Percentiles rank a stretch among this genome's conserved stretches.
Evolutionary conservation across 2,329 filamentous ascomycete genomes (phyloP).

Genomic region (Sporothrix brasiliensis): DNA sequence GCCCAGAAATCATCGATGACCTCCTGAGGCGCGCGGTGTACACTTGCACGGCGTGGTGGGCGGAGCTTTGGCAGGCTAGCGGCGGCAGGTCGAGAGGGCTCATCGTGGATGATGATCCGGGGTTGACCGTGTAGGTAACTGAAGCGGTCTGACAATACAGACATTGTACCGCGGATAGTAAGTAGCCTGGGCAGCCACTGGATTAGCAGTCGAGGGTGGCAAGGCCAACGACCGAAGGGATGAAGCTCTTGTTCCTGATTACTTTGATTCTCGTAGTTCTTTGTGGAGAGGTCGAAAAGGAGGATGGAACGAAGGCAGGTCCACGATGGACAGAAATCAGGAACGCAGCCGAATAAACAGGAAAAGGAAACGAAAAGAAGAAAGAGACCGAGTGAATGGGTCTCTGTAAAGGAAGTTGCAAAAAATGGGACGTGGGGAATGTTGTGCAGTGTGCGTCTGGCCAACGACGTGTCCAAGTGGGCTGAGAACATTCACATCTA

Average conservation of each 20-base stretch:
- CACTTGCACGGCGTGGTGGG: conserved; percentile 25
- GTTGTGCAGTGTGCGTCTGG: not conserved
- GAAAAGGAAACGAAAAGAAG: conserved; percentile 15
- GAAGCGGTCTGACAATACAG: conserved; percentile 2
- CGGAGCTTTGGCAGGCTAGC: not conserved
- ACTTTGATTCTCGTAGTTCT: not conserved
- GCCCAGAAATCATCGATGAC: conserved; percentile 73
- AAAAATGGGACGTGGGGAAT: not conserved
- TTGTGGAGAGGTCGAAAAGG: not conserved
- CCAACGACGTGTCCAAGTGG: not conserved
- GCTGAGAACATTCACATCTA: not conserved
- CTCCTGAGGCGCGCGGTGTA: conserved; percentile 59
- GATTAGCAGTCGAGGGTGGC: not conserved
- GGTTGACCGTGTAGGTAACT: not conserved
- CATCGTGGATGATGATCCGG: conserved; percentile 8
- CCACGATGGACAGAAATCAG: not conserved
- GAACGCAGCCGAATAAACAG: not conserved
- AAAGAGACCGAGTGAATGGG: not conserved
- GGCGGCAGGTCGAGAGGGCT: conserved; percentile 1
- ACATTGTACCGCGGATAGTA: conserved; percentile 1
- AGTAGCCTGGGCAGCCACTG: not conserved
- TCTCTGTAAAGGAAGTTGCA: not conserved
- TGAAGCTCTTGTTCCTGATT: not conserved
- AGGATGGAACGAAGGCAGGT: not conserved
- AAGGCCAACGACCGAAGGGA: not conserved